Percentiles rank a stretch among this genome's conserved stretches.
Conservation (phyloP, 1,284 basidiomycete genomes). For the Trametes hirsuta region DNA sequence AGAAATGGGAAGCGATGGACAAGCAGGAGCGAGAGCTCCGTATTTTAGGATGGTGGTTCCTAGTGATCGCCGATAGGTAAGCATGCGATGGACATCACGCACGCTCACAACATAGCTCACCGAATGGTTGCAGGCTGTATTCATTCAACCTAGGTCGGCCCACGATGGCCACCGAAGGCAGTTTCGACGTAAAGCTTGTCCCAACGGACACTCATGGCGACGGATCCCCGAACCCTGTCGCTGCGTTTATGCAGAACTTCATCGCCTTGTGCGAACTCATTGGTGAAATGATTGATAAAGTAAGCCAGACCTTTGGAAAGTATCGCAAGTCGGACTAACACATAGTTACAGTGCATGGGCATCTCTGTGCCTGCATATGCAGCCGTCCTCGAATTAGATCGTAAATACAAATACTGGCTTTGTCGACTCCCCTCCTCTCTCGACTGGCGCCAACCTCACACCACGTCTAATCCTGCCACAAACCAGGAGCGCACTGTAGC, state of each 20-base stretch:
- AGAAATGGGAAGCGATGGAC: constrained; percentile 51
- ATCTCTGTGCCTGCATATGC: constrained; percentile 39
- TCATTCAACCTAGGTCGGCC: constrained; percentile 51
- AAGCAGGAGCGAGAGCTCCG: constrained; percentile 48
- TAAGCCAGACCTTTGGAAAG: constrained; percentile 23
- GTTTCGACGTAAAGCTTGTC: constrained; percentile 41
- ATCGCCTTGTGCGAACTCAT: constrained; percentile 44
- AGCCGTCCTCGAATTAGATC: constrained; percentile 45
- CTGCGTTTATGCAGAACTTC: constrained; percentile 41
- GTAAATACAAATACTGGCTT: constrained; percentile 48
- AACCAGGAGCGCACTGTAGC: constrained; percentile 19
- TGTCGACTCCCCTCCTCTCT: constrained; percentile 37
- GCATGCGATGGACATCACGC: constrained; percentile 5
- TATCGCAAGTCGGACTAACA: neutral
- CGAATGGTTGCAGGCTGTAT: constrained; percentile 40
- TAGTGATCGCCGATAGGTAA: constrained; percentile 51
- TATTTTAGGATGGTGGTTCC: constrained; percentile 51
- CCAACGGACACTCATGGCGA: constrained; percentile 39
- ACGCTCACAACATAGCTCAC: neutral
- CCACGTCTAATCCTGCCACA: constrained; percentile 5
- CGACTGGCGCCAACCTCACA: constrained; percentile 24
- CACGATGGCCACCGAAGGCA: constrained; percentile 43
- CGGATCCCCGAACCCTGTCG: constrained; percentile 40
- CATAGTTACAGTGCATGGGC: constrained; percentile 43
- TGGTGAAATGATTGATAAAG: constrained; percentile 46